Base-by-base conservation (phyloP, 192 early-diverging fungal species). In the Entrophospora sp. region DNA sequence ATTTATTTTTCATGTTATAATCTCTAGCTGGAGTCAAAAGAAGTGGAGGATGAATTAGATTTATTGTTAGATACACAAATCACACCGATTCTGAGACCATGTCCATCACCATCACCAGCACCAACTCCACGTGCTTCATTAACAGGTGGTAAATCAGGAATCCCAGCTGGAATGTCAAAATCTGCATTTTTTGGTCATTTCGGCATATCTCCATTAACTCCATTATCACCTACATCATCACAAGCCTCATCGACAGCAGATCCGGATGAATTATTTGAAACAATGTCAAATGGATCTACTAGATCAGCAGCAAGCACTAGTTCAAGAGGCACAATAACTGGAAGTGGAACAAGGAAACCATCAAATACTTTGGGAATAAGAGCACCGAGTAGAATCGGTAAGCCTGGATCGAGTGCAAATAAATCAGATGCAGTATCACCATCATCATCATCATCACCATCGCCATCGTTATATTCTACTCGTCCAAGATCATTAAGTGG, bases 251-350 rank as follows among this genome's bases (percentile, higher is more conserved):
- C 64, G 7, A 10, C 40, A 5, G 64, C 34, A 30, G 64, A 66
- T 28, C 61, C 43, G 13, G 61, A 64, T 49, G 64, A 66, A 40
- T n/a, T n/a, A n/a, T 66, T 30, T 55, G 64, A 66, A 27, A 66
- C 64, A 36, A 51, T 38, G 64, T 66, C 64, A 51, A 66, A 66
- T 42, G 64, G 64, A 28, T 66, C 64, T 31, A 30, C 24, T 35
- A 66, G 49, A 13, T 66, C 64, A n/a, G n/a, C n/a, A n/a, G n/a
- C n/a, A n/a, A n/a, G n/a, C 9, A 49, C 53, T 12, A 55, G 43
- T 25, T 66, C 64, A 37, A 16, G 34, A 22, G 18, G 49, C 27
- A 66, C n/a, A n/a, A n/a, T 48, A 31, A 10, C 64, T 36, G 53
- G 53, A 25, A 38, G 34, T 3, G 35, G 44, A 20, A 51, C 36